Evolutionary conservation across 257 asterid species (phyloP), one percentile per base, ranked within the genome.

Genomic region (Knoxia roxburghii): DNA sequence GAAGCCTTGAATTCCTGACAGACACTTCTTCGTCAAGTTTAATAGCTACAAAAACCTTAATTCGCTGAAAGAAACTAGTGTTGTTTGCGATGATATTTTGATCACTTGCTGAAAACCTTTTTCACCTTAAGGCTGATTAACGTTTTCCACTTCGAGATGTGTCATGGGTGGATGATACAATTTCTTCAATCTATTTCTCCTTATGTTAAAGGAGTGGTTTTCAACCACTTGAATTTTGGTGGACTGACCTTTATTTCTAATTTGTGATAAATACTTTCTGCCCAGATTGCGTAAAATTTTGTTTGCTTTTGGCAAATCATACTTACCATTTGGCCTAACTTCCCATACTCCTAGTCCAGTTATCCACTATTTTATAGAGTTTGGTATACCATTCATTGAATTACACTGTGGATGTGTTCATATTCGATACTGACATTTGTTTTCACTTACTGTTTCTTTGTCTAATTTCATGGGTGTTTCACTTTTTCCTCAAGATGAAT

Each of bases 181-280:
- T 29, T 52, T 35, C 37, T 51, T 66, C 58, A n/a, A 17, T 66
- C 20, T 20, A 6, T 71, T 60, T 40, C 68, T n/a, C n/a, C 39
- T 40, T 61, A 12, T 57, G 46, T 18, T 62, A 39, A 62, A 71
- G 69, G 14, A 12, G 9, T n/a, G 17, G 57, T 30, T 49, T 46
- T 46, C 56, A 1, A 26, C 30, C 20, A 26, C 14, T 45, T 24
- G 12, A 24, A 70, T 55, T 53, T 9, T 40, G 48, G 48, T 24
- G 33, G 54, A 35, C 27, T 37, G 33, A 5, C 46, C 61, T 46
- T 59, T 4, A 33, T 66, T 24, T 43, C 10, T 41, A 29, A 13
- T 29, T 15, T 15, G 20, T 60, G 67, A 15, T 30, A 32, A 30
- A 1, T 13, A 69, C 13, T 32, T 69, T 49, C 24, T 15, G 15